Evolutionary conservation across 1,284 basidiomycete genomes (phyloP), one percentile per base, ranked within the genome.

Genomic region (Ceratobasidium sp.): DNA sequence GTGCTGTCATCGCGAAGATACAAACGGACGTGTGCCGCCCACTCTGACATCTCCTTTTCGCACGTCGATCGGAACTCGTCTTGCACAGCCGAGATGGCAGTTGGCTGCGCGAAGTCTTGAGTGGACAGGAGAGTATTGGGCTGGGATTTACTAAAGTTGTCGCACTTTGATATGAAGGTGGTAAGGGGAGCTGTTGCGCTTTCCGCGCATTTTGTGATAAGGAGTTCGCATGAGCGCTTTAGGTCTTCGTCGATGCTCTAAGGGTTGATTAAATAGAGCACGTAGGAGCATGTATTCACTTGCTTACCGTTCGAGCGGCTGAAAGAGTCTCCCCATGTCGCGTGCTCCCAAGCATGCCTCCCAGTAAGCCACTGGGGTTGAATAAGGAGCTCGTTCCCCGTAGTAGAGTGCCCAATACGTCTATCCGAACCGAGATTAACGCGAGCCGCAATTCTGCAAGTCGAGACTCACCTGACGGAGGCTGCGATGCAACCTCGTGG

Each of bases 161-260:
- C 79, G 67, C 27, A 80, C 60, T 46, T 50, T 79, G 64, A 1
- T 71, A 70, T 48, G 79, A 74, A 41, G 80, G 81, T 7, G 87
- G 89, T 7, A 18, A 95, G 83, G 0, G 91, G 88, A 12, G 86
- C 85, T 30, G 86, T 85, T 0, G 88, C 87, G 0, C 86, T 83
- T 50, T 87, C 84, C 1, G 90, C 87, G 79, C 90, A 91, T n/a
- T 89, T 85, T 1, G 87, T 84, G 79, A 98, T 97, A 59, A 95
- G 88, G 52, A 90, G 89, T 85, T 96, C 95, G 85, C 96, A 97
- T 0, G 91, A 91, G 38, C 87, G 87, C 82, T 94, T 94, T 59
- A 97, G 89, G 64, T 93, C 93, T 73, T 92, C 88, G 84, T 97
- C 96, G 78, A 97, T 92, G 92, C 92, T 96, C 77, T 41, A 35